Evolutionary conservation across 371 early-diverging fungal species (phyloP).

Genomic region (Furculomyces boomerangus): DNA sequence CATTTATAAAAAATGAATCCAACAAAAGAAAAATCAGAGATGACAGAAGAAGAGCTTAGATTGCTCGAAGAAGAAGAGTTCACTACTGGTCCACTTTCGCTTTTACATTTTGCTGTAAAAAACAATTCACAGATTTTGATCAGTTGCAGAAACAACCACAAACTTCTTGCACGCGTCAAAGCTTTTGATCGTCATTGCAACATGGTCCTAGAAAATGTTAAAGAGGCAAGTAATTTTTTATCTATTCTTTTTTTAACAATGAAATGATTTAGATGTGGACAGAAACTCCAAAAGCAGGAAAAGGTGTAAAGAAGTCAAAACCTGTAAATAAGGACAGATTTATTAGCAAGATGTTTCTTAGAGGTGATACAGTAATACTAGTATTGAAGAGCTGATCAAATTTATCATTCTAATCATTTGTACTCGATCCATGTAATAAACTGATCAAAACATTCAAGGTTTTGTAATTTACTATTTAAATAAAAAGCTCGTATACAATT

Average conservation of each 20-base stretch:
- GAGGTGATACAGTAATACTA: slow-evolving; percentile 91
- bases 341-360: slow-evolving; percentile 92
- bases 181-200: slow-evolving; percentile 98
- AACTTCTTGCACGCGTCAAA: slow-evolving; percentile 90
- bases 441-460: no score
- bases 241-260: not conserved
- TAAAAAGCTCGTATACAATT: no score
- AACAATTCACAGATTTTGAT: slow-evolving; percentile 91
- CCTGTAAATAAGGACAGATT: slow-evolving; percentile 96
- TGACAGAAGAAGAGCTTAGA: slow-evolving; percentile 78
- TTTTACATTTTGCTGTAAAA: slow-evolving; percentile 85
- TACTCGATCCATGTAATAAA: no score
- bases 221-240: slow-evolving; percentile 45
- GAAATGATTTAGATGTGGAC: slow-evolving; percentile 71
- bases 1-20: not conserved
- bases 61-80: slow-evolving; percentile 89
- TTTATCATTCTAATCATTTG: not conserved
- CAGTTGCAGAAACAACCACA: slow-evolving; percentile 91
- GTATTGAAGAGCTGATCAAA: slow-evolving; percentile 25
- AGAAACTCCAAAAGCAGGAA: slow-evolving; percentile 73
- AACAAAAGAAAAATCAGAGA: slow-evolving; percentile 18
- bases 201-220: slow-evolving; percentile 97
- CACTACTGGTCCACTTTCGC: slow-evolving; percentile 89
- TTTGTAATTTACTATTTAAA: no score
- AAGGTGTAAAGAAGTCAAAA: slow-evolving; percentile 82